Percentiles rank a stretch among this genome's conserved stretches.
phyloP scores from a whole-genome alignment of 2,329 filamentous ascomycete species.

The Septoria linicola region DNA sequence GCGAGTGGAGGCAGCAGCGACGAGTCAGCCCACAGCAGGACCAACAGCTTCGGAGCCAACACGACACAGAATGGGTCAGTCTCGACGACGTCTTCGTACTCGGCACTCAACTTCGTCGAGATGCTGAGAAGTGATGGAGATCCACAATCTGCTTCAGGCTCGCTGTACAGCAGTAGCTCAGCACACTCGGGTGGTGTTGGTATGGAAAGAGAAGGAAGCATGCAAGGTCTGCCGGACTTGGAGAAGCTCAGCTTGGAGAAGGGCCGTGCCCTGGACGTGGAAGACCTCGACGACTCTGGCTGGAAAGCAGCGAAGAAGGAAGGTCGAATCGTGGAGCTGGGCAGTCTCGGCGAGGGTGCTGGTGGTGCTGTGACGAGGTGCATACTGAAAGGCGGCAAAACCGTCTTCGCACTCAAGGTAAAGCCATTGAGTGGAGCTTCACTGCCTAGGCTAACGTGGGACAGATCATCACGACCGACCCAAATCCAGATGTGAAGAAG shows the following conservation, averaged over 20 bases:
- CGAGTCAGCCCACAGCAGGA: slow-evolving; percentile 78
- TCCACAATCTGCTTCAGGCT: slow-evolving; percentile 83
- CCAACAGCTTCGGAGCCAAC: slow-evolving; percentile 81
- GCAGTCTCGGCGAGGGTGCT: slow-evolving; percentile 88
- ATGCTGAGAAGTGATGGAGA: slow-evolving; percentile 64
- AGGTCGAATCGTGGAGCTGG: slow-evolving; percentile 81
- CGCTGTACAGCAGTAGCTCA: slow-evolving; percentile 57
- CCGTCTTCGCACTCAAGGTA: slow-evolving; percentile 93
- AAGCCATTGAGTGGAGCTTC: neutral
- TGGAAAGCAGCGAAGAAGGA: slow-evolving; percentile 93
- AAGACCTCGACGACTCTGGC: slow-evolving; percentile 90
- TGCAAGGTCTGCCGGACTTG: slow-evolving; percentile 72
- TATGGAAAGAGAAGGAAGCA: slow-evolving; percentile 81
- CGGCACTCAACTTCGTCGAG: slow-evolving; percentile 77
- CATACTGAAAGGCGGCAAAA: slow-evolving; percentile 85
- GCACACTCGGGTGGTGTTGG: slow-evolving; percentile 47
- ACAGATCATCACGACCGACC: slow-evolving; percentile 96
- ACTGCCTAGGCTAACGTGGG: too few species aligned
- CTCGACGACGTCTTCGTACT: slow-evolving; percentile 84
- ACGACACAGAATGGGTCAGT: slow-evolving; percentile 72
- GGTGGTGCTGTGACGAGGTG: slow-evolving; percentile 93
- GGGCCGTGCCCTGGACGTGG: slow-evolving; percentile 81
- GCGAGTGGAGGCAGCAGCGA: slow-evolving; percentile 68
- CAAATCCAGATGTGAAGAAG: slow-evolving; percentile 96
- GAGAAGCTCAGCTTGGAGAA: slow-evolving; percentile 80